These are phyloP conservation scores for Schwanniomyces occidentalis DNA, from an alignment of 805 yeast genomes.

Conservation along the genomic window DNA sequence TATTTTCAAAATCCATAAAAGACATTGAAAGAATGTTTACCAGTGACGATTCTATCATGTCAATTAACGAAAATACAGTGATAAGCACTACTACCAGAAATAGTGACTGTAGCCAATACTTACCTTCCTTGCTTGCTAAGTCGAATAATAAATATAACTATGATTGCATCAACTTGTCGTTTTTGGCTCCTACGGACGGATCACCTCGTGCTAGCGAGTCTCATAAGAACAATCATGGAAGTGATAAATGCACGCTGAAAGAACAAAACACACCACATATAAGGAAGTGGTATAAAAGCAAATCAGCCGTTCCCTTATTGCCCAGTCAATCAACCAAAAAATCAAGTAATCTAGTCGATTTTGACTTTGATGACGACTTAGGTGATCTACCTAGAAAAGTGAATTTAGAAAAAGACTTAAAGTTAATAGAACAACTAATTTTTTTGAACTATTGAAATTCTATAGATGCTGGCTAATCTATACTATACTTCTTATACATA, in stretches of 20 bases:
- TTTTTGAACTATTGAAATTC: not conserved
- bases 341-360: slow-evolving; percentile 3
- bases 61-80: not conserved
- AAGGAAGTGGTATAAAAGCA: not conserved
- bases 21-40: slow-evolving; percentile 24
- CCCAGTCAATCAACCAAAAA: not conserved
- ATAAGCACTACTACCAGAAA: not conserved
- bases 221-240: not conserved
- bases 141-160: slow-evolving; percentile 2
- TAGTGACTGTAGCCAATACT: not conserved
- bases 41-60: not conserved
- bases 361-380: slow-evolving; percentile 5
- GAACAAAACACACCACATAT: not conserved
- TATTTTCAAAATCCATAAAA: slow-evolving; percentile 22
- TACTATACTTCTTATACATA: too few species aligned
- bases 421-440: slow-evolving; percentile 7
- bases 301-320: not conserved
- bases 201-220: not conserved
- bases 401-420: slow-evolving; percentile 8
- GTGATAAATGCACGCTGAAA: not conserved
- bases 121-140: slow-evolving; percentile 1
- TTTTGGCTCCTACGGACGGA: slow-evolving; percentile 1
- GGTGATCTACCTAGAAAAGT: slow-evolving; percentile 4
- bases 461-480: not conserved
- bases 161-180: slow-evolving; percentile 5